These are phyloP conservation scores for Exophiala lecanii-corni DNA, from an alignment of 2,329 filamentous ascomycete genomes.

Conservation along the genomic window DNA sequence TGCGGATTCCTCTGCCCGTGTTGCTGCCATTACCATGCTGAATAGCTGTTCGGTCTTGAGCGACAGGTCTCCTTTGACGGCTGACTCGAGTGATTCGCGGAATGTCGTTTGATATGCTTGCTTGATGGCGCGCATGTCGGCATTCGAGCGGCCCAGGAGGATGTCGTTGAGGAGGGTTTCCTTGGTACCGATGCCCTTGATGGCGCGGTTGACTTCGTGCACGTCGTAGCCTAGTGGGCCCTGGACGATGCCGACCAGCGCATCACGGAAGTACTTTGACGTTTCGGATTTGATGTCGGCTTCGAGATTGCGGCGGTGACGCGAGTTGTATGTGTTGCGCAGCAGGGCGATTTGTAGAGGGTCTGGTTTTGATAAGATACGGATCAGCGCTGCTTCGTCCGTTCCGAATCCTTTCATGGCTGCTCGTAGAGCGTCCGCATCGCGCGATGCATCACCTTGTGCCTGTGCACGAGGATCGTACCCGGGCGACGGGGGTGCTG, in stretches of 20 bases:
- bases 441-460: conserved; percentile 58
- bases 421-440: conserved; percentile 67
- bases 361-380: conserved; percentile 65
- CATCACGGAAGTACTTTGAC: conserved; percentile 67
- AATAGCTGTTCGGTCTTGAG: conserved; percentile 85
- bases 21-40: conserved; percentile 70
- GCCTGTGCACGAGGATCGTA: conserved; percentile 65
- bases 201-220: conserved; percentile 63
- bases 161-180: conserved; percentile 82
- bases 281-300: conserved; percentile 76
- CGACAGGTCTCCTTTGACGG: conserved; percentile 73
- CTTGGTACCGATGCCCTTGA: conserved; percentile 79
- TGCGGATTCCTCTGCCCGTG: conserved; percentile 69
- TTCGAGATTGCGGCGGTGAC: conserved; percentile 64
- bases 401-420: conserved; percentile 96
- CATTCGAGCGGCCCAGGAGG: conserved; percentile 75
- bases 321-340: conserved; percentile 60
- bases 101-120: conserved; percentile 66
- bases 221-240: conserved; percentile 78
- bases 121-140: conserved; percentile 85
- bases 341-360: conserved; percentile 71
- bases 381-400: conserved; percentile 72
- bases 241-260: conserved; percentile 67
- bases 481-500: conserved; percentile 65
- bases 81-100: conserved; percentile 61